A percentile compares a stretch with the other conserved stretches of the same genome.
Conservation (phyloP, 495 filamentous ascomycete genomes). For the Usnea hakonensis region DNA sequence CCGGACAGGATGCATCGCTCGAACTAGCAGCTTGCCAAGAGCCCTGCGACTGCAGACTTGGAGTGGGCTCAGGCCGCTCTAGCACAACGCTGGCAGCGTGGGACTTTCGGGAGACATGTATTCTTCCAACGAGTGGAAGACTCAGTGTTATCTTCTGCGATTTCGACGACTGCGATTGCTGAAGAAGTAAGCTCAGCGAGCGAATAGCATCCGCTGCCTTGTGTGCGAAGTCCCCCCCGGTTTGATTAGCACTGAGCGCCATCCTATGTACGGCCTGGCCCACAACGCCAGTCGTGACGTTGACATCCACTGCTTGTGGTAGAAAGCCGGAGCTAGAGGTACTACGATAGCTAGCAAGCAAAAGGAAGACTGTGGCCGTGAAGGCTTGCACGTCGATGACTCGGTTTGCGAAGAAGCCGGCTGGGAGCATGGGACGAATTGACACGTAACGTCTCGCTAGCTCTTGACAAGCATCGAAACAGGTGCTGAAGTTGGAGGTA, state of each 20-base stretch:
- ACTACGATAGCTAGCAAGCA: slow-evolving; percentile 20
- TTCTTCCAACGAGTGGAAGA: slow-evolving; percentile 26
- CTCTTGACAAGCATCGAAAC: slow-evolving; percentile 27
- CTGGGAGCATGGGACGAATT: slow-evolving; percentile 22
- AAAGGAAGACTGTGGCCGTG: slow-evolving; percentile 26
- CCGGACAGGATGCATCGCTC: not conserved
- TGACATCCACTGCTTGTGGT: slow-evolving; percentile 19
- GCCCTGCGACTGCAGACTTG: not conserved
- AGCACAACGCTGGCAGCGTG: not conserved
- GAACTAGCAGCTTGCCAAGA: slow-evolving; percentile 2
- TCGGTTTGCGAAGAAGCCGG: slow-evolving; percentile 26
- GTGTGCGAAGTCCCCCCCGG: slow-evolving; percentile 19
- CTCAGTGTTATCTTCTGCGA: slow-evolving; percentile 21
- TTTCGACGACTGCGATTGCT: slow-evolving; percentile 6
- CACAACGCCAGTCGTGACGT: not conserved
- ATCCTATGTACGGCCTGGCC: slow-evolving; percentile 11
- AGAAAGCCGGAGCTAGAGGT: slow-evolving; percentile 16
- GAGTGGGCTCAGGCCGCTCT: not conserved
- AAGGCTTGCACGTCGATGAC: slow-evolving; percentile 32
- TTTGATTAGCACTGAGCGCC: slow-evolving; percentile 12
- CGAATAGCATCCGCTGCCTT: slow-evolving; percentile 19
- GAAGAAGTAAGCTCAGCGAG: slow-evolving; percentile 22
- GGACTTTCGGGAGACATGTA: slow-evolving; percentile 26
- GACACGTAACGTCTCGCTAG: slow-evolving; percentile 24
- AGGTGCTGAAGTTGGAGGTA: slow-evolving; percentile 24